Evolutionary conservation across 2,329 filamentous ascomycete genomes (phyloP).

Genomic region (Colletotrichum sidae): DNA sequence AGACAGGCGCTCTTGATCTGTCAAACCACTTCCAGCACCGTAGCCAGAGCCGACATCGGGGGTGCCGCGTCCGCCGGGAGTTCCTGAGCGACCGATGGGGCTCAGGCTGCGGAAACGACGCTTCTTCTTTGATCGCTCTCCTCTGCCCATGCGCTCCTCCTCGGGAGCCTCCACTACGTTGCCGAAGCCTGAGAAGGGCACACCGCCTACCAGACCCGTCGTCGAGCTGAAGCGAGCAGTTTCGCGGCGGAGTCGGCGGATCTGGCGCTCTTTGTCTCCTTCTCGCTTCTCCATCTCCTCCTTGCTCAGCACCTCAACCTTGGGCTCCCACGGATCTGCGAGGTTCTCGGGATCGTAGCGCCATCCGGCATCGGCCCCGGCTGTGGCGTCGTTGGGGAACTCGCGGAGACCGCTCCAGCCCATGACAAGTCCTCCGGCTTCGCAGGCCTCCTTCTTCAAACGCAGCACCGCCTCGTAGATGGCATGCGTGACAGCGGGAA

Average conservation of each 20-base stretch:
- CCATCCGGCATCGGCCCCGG: constrained; percentile 89
- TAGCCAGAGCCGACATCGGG: constrained; percentile 79
- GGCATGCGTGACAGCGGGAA: constrained; percentile 92
- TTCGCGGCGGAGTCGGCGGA: constrained; percentile 86
- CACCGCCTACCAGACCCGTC: constrained; percentile 81
- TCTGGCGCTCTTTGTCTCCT: constrained; percentile 91
- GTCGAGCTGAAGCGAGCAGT: constrained; percentile 93
- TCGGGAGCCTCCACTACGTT: constrained; percentile 61
- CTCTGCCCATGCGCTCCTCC: constrained; percentile 89
- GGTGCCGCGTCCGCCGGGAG: constrained; percentile 79
- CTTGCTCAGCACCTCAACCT: constrained; percentile 84
- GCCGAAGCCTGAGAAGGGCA: constrained; percentile 68
- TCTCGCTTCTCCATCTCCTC: constrained; percentile 99
- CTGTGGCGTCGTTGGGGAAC: constrained; percentile 89
- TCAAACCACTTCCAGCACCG: constrained; percentile 76
- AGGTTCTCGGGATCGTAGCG: constrained; percentile 93
- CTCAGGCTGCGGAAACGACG: constrained; percentile 89
- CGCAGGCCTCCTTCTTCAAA: constrained; percentile 95
- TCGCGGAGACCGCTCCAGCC: constrained; percentile 74
- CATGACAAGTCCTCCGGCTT: constrained; percentile 87
- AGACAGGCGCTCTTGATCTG: constrained; percentile 80
- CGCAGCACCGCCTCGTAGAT: constrained; percentile 96
- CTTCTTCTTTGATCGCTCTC: constrained; percentile 96
- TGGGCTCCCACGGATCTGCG: constrained; percentile 85
- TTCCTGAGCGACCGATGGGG: constrained; percentile 76